These are phyloP conservation scores for Golubevia pallescens DNA, from an alignment of 1,284 basidiomycete species.

Conservation along the genomic window DNA sequence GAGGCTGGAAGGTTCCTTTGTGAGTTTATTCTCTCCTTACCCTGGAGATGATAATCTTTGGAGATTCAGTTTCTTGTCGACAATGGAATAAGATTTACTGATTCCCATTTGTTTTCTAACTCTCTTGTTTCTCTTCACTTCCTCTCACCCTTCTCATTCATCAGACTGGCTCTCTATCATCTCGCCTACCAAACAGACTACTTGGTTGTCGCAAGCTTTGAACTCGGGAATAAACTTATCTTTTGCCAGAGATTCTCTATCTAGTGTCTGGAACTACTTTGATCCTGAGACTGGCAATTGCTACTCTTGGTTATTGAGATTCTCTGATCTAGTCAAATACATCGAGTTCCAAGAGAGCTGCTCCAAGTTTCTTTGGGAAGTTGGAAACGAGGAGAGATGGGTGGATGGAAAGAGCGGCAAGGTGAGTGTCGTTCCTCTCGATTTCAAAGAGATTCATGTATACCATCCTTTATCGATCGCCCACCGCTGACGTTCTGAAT, in stretches of 20 bases:
- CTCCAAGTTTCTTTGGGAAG: conserved; percentile 81
- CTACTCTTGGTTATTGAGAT: conserved; percentile 84
- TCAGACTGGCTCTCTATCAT: conserved; percentile 69
- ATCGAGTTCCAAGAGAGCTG: conserved; percentile 74
- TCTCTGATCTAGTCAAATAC: conserved; percentile 72
- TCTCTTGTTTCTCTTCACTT: background rate
- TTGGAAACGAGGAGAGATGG: conserved; percentile 77
- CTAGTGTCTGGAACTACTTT: conserved; percentile 81
- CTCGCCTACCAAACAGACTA: conserved; percentile 64
- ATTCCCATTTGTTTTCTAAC: too few species aligned
- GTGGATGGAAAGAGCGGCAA: conserved; percentile 73
- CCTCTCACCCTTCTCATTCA: background rate
- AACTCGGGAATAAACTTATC: conserved; percentile 66
- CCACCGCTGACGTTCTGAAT: background rate
- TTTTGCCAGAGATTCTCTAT: conserved; percentile 62
- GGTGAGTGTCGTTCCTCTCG: too few species aligned
- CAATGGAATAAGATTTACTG: too few species aligned
- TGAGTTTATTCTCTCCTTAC: too few species aligned
- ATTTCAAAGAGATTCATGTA: background rate
- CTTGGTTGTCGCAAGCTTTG: conserved; percentile 76
- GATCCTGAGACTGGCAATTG: conserved; percentile 70
- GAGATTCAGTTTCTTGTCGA: too few species aligned
- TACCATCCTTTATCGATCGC: background rate
- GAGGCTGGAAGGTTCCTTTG: conserved; percentile 69
- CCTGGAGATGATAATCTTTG: too few species aligned